Evolutionary conservation across 1,139 yeast genomes (phyloP), one percentile per base, ranked within the genome.

Genomic region (Pichia inconspicua): DNA sequence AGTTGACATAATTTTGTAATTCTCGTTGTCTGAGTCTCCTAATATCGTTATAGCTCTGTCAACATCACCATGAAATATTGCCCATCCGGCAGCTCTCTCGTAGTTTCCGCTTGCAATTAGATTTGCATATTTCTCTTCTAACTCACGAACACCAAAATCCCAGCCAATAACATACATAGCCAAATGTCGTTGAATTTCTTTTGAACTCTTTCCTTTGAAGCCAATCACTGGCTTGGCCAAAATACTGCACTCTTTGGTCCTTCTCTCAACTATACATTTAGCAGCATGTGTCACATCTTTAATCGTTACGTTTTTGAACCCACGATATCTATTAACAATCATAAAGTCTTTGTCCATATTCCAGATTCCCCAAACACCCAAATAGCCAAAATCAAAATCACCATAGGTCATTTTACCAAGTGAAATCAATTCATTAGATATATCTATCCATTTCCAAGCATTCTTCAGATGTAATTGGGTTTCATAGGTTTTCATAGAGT

Each of bases 51-150:
- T 85, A 0, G 97, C 96, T 49, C 82, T 75, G 5, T 78, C 76
- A 2, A 92, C 85, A 63, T 89, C 86, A 2, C 96, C 96, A 62
- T 88, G 94, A 65, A 92, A 92, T 0, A 89, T 92, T 0, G 97
- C 97, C 96, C 96, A 88, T 0, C 95, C 97, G 0, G 97, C 98
- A 0, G 98, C 97, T 61, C 92, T 83, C 54, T 88, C 96, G 52
- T 77, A 77, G 53, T 78, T 76, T 0, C 88, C 92, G 28, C 71
- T 66, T 0, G 69, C 65, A 30, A 83, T 77, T 42, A 90, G 70
- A 41, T 73, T 70, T 35, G 70, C 69, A 44, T 87, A 74, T 55
- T 84, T 81, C 42, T 76, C 80, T 50, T 89, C 95, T 54, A 89
- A 74, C 58, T 88, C 96, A 15, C 77, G 70, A 28, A 78, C 77